A percentile compares a stretch with the other conserved stretches of the same genome.
Evolutionary conservation across 2,329 filamentous ascomycete genomes (phyloP).

Genomic region (Ophiocordyceps camponoti-saundersi): DNA sequence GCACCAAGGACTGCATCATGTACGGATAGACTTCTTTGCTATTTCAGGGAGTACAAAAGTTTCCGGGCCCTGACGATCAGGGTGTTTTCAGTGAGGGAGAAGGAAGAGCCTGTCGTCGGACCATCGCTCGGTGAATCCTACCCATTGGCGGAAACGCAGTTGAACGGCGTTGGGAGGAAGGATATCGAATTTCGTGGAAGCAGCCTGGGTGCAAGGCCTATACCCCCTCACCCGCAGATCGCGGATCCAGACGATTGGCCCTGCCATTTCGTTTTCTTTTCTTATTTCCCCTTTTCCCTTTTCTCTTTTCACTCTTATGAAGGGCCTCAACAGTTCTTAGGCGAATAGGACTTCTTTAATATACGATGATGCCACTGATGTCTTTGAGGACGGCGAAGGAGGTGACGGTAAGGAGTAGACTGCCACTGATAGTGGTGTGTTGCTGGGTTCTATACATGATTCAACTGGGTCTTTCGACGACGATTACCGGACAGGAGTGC

Average conservation of each 20-base stretch:
- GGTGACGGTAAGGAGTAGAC: too few species aligned
- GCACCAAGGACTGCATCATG: constrained; percentile 16
- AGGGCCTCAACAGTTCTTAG: too few species aligned
- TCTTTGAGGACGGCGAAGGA: too few species aligned
- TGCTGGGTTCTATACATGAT: too few species aligned
- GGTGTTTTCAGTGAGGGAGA: constrained; percentile 2
- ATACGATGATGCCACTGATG: too few species aligned
- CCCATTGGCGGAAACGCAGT: constrained; percentile 9
- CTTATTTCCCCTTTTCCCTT: background rate
- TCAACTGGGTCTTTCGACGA: too few species aligned
- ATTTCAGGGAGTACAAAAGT: constrained; percentile 19
- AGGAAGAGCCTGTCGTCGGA: constrained; percentile 1
- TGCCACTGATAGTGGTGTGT: too few species aligned
- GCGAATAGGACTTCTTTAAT: too few species aligned
- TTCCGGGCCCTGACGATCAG: constrained; percentile 11
- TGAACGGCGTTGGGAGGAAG: constrained; percentile 23
- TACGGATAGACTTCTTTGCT: constrained; percentile 24
- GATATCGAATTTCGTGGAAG: constrained; percentile 18
- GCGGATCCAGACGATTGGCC: background rate
- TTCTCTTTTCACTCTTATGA: too few species aligned
- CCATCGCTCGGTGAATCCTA: constrained; percentile 1
- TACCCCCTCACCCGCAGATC: constrained; percentile 18
- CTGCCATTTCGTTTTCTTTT: background rate
- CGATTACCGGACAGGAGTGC: too few species aligned
- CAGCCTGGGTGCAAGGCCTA: constrained; percentile 20